Base-by-base conservation (phyloP, 306 rosid species). In the Clitoria ternatea region DNA sequence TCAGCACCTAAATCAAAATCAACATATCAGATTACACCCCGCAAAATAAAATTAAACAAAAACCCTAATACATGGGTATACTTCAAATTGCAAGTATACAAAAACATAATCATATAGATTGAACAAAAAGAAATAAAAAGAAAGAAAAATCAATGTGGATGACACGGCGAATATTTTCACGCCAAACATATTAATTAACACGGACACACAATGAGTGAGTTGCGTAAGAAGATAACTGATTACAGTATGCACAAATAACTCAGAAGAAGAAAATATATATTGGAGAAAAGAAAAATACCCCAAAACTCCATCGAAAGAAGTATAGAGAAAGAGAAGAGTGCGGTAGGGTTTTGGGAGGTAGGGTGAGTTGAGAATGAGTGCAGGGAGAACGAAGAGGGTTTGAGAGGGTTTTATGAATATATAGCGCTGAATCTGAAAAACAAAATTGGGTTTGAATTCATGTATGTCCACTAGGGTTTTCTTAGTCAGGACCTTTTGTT, bases 281-380 rank as follows among this genome's bases (percentile, higher is more conserved):
- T 13, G 10, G 29, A 27, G 24, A 42, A 3, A 2, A 5, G 20
- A 37, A 24, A 26, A 47, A 73, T 80, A 92, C 98, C 98, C 98
- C 98, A 92, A 61, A 92, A 92, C 84, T 89, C 95, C 98, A 92
- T 92, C 30, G 54, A 8, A 29, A 2, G 14, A 7, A 18, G 67
- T 14, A 9, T 5, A 24, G 35, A 50, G 7, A 33, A 0, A 60
- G 61, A 64, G 11, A 35, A 13, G 22, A 40, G 82, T 37, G 3
- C 45, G 44, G 6, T 39, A 75, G 78, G 83, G 77, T 42, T 72
- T 61, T 23, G 56, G 62, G 49, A 61, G 78, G 0, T 39, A 36
- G 24, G 26, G 47, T 17, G 22, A 22, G 30, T 14, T 2, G 4
- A 15, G 27, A 50, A 64, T 1, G 56, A 2, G 43, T 13, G 7